Percentiles rank a stretch among this genome's conserved stretches.
These are phyloP conservation scores for Conticribra weissflogii DNA, from an alignment of 108 stramenopile species.

Conservation along the genomic window DNA sequence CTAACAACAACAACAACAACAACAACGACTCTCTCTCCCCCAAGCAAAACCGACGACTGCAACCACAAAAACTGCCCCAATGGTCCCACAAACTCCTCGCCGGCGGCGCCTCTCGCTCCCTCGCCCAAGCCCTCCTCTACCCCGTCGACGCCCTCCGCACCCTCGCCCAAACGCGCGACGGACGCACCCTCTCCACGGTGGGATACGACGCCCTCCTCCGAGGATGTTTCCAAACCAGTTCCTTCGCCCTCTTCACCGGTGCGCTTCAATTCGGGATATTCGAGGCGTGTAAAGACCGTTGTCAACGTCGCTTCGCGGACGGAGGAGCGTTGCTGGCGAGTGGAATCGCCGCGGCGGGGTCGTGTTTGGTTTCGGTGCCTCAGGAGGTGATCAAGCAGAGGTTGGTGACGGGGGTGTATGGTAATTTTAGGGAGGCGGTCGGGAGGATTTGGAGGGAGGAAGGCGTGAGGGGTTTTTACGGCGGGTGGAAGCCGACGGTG, in stretches of 20 bases:
- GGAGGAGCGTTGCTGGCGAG: constrained; percentile 49
- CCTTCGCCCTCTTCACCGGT: constrained; percentile 69
- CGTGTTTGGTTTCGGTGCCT: constrained; percentile 65
- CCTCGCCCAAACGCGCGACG: constrained; percentile 69
- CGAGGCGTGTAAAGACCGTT: constrained; percentile 29
- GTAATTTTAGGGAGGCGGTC: constrained; percentile 62
- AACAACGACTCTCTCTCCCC: neutral
- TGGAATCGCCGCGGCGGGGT: constrained; percentile 55
- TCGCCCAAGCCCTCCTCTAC: constrained; percentile 64
- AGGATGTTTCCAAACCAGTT: constrained; percentile 62
- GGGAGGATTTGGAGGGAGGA: constrained; percentile 52
- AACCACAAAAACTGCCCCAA: neutral
- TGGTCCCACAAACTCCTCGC: constrained; percentile 44
- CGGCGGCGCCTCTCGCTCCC: constrained; percentile 56
- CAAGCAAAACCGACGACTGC: neutral
- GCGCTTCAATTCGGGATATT: constrained; percentile 67
- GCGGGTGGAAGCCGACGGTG: constrained; percentile 66
- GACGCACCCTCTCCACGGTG: constrained; percentile 59
- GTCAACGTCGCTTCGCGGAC: no score
- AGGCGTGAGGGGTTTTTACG: constrained; percentile 66
- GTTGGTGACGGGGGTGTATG: constrained; percentile 68
- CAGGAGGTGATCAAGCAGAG: constrained; percentile 81
- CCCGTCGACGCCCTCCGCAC: constrained; percentile 77
- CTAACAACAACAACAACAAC: neutral
- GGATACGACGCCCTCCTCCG: constrained; percentile 45